Conservation (phyloP, 139 green algal species). For the Desmodesmus armatus region DNA sequence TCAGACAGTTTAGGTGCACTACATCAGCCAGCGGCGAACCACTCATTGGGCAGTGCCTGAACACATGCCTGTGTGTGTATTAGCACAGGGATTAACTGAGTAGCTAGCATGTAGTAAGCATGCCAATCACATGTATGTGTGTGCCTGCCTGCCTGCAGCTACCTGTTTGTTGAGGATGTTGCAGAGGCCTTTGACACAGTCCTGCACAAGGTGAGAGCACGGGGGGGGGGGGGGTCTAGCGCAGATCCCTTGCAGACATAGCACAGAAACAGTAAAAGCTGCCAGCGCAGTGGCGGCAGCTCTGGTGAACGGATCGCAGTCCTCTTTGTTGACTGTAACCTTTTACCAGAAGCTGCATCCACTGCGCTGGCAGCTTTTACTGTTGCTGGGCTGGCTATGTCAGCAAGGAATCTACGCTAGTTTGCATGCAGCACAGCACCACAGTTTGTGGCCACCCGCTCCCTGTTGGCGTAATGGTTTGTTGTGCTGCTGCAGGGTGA, state of each 20-base stretch:
- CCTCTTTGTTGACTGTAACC: not conserved
- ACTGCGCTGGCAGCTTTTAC: not conserved
- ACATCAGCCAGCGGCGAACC: not conserved
- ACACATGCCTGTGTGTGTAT: not conserved
- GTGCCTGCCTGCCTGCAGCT: not conserved
- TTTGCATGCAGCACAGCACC: slow-evolving; percentile 40
- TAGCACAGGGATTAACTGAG: not conserved
- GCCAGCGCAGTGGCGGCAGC: not conserved
- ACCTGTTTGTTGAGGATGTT: not conserved
- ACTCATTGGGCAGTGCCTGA: not conserved
- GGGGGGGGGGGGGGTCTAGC: not conserved
- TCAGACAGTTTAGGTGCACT: too few relatives aligned
- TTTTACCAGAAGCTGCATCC: not conserved
- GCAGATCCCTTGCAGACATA: too few relatives aligned
- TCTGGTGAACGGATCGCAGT: not conserved
- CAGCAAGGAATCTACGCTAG: too few relatives aligned
- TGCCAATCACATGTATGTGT: not conserved
- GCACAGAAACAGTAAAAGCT: too few relatives aligned
- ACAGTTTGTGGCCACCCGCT: slow-evolving; percentile 59
- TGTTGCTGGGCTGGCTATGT: too few relatives aligned
- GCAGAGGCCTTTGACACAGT: not conserved
- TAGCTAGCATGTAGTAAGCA: not conserved
- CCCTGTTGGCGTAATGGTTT: slow-evolving; percentile 92
- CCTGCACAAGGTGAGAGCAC: not conserved
- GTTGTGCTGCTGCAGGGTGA: slow-evolving; percentile 83